A percentile compares a stretch with the other conserved stretches of the same genome.
These are phyloP conservation scores for Lolium perenne DNA, from an alignment of 176 grass and related monocot species.

Conservation along the genomic window DNA sequence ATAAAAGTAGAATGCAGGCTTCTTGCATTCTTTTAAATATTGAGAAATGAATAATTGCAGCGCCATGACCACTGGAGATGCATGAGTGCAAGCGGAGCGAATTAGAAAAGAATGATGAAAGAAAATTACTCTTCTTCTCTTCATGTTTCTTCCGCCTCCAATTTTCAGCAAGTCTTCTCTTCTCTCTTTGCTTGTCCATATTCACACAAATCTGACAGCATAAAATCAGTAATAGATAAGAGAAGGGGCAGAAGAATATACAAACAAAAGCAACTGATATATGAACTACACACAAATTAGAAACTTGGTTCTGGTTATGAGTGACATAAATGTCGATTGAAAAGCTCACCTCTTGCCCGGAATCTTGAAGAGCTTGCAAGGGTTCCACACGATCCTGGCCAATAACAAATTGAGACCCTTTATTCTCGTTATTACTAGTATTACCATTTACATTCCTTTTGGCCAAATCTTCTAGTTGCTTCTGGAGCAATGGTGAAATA, in stretches of 20 bases:
- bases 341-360: slow-evolving; percentile 64
- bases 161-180: slow-evolving; percentile 56
- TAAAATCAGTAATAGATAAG: slow-evolving; percentile 8
- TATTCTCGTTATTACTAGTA: slow-evolving; percentile 43
- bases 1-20: background rate
- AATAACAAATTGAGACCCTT: slow-evolving; percentile 60
- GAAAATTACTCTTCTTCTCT: slow-evolving; percentile 75
- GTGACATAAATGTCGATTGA: background rate
- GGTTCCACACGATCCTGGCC: slow-evolving; percentile 87
- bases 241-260: background rate
- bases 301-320: background rate
- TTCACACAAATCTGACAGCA: slow-evolving; percentile 75
- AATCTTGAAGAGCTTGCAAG: slow-evolving; percentile 83
- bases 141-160: slow-evolving; percentile 76
- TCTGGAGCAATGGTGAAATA: slow-evolving; percentile 71
- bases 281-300: background rate
- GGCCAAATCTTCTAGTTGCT: slow-evolving; percentile 80
- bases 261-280: slow-evolving; percentile 1
- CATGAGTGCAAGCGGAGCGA: background rate
- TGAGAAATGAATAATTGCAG: background rate
- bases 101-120: background rate
- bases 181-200: slow-evolving; percentile 76
- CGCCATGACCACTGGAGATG: background rate
- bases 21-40: slow-evolving; percentile 7
- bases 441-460: slow-evolving; percentile 52